Base-by-base conservation (phyloP, 768 basidiomycete species). In the Suillus weaverae region DNA sequence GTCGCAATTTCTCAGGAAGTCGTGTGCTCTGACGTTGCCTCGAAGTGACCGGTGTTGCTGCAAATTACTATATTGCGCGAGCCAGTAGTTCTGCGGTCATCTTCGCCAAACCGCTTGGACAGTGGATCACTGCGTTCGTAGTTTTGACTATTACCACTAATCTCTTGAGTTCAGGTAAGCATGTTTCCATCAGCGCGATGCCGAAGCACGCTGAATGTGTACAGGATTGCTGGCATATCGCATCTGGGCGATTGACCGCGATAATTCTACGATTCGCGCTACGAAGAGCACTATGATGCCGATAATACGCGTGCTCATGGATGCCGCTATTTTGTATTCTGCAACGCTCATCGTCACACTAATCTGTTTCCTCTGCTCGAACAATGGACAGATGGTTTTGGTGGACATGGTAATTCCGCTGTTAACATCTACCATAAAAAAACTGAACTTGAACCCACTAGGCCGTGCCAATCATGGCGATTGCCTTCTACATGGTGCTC, bases 401-500 rank as follows among this genome's bases (percentile, higher is more conserved):
- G 16, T 59, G 38, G 63, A 64, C 36, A 59, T 64, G 63, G 63
- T 46, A n/a, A 46, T 46, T 22, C n/a, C 44, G 44, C 44, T 46
- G n/a, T n/a, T 46, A 22, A 46, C 4, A 46, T 10, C 10, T 46
- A 11, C 2, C 44, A 46, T n/a, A 44, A 46, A 46, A 43, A 4
- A 46, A 22, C 44, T 46, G n/a, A 46, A 2, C 10, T 46, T n/a
- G 1, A 10, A 46, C 7, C n/a, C 20, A 46, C n/a, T 22, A 60
- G 62, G 39, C 44, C 2, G 57, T 32, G 9, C 56, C 62, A 16
- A 60, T 63, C 38, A 60, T 60, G 26, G 51, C 46, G 10, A 64
- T 64, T 60, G 20, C 57, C 20, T 64, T 64, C 59, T 64, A 60
- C 35, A 64, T 64, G 63, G 63, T 64, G 8, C 41, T 60, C 35